Evolutionary conservation across 2,329 filamentous ascomycete genomes (phyloP).

Genomic region (Xylariaceae sp.): DNA sequence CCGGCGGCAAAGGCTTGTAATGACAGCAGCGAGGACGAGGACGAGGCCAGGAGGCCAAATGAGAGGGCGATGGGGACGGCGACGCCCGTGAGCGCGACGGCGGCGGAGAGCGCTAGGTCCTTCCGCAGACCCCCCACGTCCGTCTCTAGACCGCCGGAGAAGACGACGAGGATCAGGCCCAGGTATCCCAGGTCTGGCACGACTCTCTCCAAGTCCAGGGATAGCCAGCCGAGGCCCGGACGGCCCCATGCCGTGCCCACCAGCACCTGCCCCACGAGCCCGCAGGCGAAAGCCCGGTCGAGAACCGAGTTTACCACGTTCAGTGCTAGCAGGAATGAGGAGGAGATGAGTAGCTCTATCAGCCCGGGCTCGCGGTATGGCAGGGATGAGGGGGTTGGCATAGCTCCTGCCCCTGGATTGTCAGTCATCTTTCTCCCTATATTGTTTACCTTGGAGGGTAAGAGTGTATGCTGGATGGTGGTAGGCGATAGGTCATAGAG

Average conservation of each 20-base stretch:
- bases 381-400: constrained; percentile 25
- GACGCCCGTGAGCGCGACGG: constrained; percentile 63
- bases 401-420: too few species aligned
- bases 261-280: constrained; percentile 65
- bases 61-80: constrained; percentile 19
- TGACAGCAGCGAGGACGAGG: constrained; percentile 28
- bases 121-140: constrained; percentile 49
- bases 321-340: constrained; percentile 58
- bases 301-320: constrained; percentile 54
- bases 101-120: constrained; percentile 54
- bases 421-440: not conserved
- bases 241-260: constrained; percentile 66
- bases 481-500: too few species aligned
- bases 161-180: constrained; percentile 65
- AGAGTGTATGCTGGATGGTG: too few species aligned
- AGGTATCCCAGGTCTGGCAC: constrained; percentile 65
- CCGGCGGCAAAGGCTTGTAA: constrained; percentile 47
- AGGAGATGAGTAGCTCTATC: constrained; percentile 50
- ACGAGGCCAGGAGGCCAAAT: constrained; percentile 10
- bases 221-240: constrained; percentile 58
- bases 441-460: too few species aligned
- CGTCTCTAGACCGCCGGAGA: constrained; percentile 57
- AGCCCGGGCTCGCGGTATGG: constrained; percentile 62
- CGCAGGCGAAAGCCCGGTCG: constrained; percentile 60
- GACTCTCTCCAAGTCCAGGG: constrained; percentile 32